These are phyloP conservation scores for Oryza glumipatula DNA, from an alignment of 176 grass and related monocot species.

Conservation along the genomic window DNA sequence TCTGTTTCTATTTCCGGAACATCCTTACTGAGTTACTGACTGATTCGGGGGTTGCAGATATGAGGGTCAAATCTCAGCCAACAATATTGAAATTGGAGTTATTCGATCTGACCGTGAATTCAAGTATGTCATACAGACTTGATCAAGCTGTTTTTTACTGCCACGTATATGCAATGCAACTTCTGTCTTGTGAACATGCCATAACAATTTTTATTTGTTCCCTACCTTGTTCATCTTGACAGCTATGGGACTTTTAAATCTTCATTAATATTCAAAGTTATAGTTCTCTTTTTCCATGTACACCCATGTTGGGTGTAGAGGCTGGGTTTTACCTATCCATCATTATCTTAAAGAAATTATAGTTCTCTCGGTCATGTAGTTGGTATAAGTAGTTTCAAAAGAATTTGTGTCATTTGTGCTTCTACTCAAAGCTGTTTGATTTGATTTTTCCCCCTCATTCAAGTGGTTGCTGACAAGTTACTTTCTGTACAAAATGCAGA, in stretches of 20 bases:
- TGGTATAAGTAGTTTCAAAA: not conserved
- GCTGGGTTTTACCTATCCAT: too few relatives aligned
- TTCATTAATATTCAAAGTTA: not conserved
- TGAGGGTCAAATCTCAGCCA: conserved; percentile 93
- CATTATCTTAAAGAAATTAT: too few relatives aligned
- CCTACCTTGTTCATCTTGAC: not conserved
- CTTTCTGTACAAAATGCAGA: conserved; percentile 54
- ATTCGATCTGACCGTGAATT: conserved; percentile 85
- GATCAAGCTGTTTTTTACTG: conserved; percentile 5
- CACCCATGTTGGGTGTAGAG: too few relatives aligned
- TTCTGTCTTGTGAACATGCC: not conserved
- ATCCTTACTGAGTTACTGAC: conserved; percentile 24
- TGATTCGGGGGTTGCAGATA: conserved; percentile 57
- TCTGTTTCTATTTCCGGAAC: conserved; percentile 8
- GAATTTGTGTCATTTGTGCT: not conserved
- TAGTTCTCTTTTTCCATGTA: not conserved
- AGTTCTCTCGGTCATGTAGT: not conserved
- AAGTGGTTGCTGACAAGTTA: conserved; percentile 17
- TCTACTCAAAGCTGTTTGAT: not conserved
- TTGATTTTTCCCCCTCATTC: not conserved
- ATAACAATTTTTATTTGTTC: not conserved
- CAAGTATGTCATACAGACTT: conserved; percentile 50
- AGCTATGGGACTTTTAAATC: not conserved
- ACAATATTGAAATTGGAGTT: conserved; percentile 98
- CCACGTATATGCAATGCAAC: not conserved